phyloP scores from a whole-genome alignment of 441 rosid genomes.

The Pelargonium fulgidum region DNA sequence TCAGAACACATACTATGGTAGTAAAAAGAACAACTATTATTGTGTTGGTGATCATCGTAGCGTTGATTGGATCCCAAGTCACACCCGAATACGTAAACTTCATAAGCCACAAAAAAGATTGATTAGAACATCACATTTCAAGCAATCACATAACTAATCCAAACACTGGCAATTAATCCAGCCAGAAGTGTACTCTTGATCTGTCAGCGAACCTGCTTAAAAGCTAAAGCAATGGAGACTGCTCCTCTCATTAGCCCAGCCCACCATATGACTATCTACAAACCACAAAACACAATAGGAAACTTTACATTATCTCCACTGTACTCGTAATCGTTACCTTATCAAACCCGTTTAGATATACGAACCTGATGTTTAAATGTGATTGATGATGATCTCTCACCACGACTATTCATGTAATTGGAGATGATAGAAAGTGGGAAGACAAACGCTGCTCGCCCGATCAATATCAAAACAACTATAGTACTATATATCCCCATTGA shows the following conservation, averaged over 20 bases:
- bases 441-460: constrained; percentile 81
- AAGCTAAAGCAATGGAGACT: constrained; percentile 85
- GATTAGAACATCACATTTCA: not conserved
- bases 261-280: constrained; percentile 84
- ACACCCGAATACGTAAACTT: constrained; percentile 80
- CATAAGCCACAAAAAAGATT: constrained; percentile 18
- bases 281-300: constrained; percentile 1
- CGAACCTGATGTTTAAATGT: constrained; percentile 65
- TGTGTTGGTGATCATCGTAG: constrained; percentile 68
- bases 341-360: not conserved
- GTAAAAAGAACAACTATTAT: constrained; percentile 67
- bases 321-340: not conserved
- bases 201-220: constrained; percentile 52
- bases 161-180: not conserved
- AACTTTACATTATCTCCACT: not conserved
- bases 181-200: not conserved
- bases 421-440: constrained; percentile 68
- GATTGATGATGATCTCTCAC: constrained; percentile 36
- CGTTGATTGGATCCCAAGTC: constrained; percentile 53
- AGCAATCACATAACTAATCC: not conserved
- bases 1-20: constrained; percentile 46
- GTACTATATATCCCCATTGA: constrained; percentile 44
- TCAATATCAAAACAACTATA: constrained; percentile 43
- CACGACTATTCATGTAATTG: constrained; percentile 49
- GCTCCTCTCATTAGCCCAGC: constrained; percentile 93